Base-by-base conservation (phyloP, 2,329 filamentous ascomycete species). In the Diaporthe vaccinii region DNA sequence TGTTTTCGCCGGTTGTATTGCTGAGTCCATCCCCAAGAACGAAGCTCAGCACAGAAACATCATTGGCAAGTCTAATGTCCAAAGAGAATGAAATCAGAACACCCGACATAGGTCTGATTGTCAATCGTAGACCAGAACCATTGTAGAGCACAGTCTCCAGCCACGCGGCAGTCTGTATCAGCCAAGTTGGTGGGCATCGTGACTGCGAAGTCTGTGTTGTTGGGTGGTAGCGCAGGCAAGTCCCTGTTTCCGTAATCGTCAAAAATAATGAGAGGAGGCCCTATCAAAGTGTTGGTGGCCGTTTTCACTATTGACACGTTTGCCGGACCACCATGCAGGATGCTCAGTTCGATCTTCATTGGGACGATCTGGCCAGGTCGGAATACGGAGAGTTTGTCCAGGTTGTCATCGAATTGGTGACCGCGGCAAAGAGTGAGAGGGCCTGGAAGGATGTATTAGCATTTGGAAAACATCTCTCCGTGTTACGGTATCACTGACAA, bases 121-220 rank as follows among this genome's bases (percentile, higher is more conserved):
- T 73, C 72, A 17, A 68, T 73, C 8, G 72, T 73, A 10, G 59
- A 51, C 72, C 72, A 73, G 49, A 73, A 73, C 72, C 72, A 73
- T 46, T 73, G 72, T 14, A 73, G 8, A 46, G 53, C 72, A 39
- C 72, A 73, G 39, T 73, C 72, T 22, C 72, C 72, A 1, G 72
- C 72, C 17, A 73, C 59, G 1, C 59, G 58, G 39, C 72, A 67
- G 20, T 73, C 72, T 7, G 59, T 55, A 8, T 57, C 59, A 17
- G 72, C 46, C 8, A 73, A 15, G n/a, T 31, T 44, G 17, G 72
- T 73, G 28, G 72, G 72, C 46, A 73, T 65, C 22, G 72, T 73
- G 36, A 73, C 72, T 4, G 59, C 72, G 28, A 73, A 67, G 59
- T 67, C 62, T n/a, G 72, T 73, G 9, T 73, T 73, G 39, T 73